Base-by-base conservation (phyloP, 192 early-diverging fungal genomes). In the Glomus cerebriforme region DNA sequence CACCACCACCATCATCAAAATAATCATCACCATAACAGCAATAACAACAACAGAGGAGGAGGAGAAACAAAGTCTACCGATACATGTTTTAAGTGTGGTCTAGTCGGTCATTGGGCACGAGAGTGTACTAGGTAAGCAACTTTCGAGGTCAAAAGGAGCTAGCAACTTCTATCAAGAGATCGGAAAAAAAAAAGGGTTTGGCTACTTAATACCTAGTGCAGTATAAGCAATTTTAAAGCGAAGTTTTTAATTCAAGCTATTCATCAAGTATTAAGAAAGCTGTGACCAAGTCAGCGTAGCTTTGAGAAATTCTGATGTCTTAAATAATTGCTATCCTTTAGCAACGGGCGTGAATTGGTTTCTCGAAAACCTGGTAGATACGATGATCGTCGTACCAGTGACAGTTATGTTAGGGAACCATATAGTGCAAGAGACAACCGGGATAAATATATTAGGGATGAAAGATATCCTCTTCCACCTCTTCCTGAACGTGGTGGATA, bases 71-170 rank as follows among this genome's bases (percentile, higher is more conserved):
- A 72, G 26, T 75, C 74, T 12, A 73, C 24, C n/a, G 79, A 79
- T 59, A 60, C 79, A 62, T 79, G 79, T 73, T 79, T 74, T 34
- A 79, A 79, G 59, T 79, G 79, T 29, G 79, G 79, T 59, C 34
- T 62, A 26, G 69, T 58, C 45, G 79, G 79, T 34, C 79, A 79
- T 75, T 79, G 68, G 59, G 79, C 79, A 59, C 58, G 79, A 59
- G 79, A 79, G 39, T 79, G 79, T 73, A 75, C 79, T 67, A 79
- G 79, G 79, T 79, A 79, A 79, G 79, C 39, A 58, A 59, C 70
- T 15, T 9, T 72, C 37, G 26, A 22, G 24, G 26, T 45, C 26
- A 29, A 10, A 43, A 24, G 24, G 37, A 43, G 70, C 70, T 31
- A 27, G 43, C 26, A 72, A 43, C n/a, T 49, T 72, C 43, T 24